Evolutionary conservation across 805 yeast species (phyloP).

Genomic region (Ogataea pini): DNA sequence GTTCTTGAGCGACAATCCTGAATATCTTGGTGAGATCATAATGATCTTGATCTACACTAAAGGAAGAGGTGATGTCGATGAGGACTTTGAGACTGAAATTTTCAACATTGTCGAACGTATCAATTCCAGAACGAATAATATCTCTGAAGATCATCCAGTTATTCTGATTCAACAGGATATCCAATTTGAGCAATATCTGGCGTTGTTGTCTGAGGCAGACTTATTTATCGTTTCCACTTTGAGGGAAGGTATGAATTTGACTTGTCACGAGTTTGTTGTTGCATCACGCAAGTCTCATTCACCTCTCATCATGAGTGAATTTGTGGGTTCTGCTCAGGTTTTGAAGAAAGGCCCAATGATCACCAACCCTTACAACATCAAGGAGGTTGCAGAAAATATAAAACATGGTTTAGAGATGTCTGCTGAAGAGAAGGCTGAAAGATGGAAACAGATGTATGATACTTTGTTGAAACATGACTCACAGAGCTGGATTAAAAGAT

Average conservation of each 20-base stretch:
- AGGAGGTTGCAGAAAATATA: slow-evolving; percentile 63
- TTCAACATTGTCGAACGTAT: slow-evolving; percentile 81
- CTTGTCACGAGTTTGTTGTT: slow-evolving; percentile 90
- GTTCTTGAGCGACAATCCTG: slow-evolving; percentile 72
- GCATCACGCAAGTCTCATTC: slow-evolving; percentile 72
- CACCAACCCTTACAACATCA: slow-evolving; percentile 90
- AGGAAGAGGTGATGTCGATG: slow-evolving; percentile 48
- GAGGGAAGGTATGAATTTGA: slow-evolving; percentile 95
- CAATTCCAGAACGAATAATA: slow-evolving; percentile 71
- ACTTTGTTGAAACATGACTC: slow-evolving; percentile 70
- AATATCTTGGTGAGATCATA: slow-evolving; percentile 65
- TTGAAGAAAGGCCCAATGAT: slow-evolving; percentile 68
- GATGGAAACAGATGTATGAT: slow-evolving; percentile 65
- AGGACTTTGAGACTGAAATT: slow-evolving; percentile 70
- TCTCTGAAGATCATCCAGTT: slow-evolving; percentile 79
- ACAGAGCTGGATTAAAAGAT: slow-evolving; percentile 65
- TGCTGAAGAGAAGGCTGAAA: slow-evolving; percentile 51
- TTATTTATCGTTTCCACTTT: slow-evolving; percentile 84
- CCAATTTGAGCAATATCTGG: slow-evolving; percentile 86
- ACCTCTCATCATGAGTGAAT: slow-evolving; percentile 85
- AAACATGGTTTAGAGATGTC: slow-evolving; percentile 66
- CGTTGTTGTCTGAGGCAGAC: slow-evolving; percentile 82
- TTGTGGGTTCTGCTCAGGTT: slow-evolving; percentile 89
- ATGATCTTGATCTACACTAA: slow-evolving; percentile 80
- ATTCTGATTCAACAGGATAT: slow-evolving; percentile 86